Evolutionary conservation across 140 eudicot species (phyloP).

Genomic region (Bidens hawaiensis): DNA sequence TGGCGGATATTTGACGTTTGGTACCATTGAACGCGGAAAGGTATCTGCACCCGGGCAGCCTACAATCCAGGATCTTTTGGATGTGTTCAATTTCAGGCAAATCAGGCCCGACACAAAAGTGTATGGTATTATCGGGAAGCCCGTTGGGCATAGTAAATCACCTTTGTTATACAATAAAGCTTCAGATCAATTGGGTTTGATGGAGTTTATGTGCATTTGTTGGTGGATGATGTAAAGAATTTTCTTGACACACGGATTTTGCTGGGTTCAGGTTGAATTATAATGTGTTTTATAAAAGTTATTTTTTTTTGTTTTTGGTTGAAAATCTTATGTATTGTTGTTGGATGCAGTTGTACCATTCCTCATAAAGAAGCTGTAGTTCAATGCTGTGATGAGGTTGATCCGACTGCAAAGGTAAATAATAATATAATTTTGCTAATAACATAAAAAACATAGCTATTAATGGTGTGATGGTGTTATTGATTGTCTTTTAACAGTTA

Average conservation of each 20-base stretch:
- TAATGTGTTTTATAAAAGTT: not conserved
- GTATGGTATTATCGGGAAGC: slow-evolving; percentile 90
- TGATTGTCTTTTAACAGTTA: slow-evolving; percentile 43
- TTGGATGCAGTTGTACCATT: slow-evolving; percentile 73
- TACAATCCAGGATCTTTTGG: slow-evolving; percentile 64
- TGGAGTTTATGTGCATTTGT: slow-evolving; percentile 76
- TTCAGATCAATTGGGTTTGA: slow-evolving; percentile 67
- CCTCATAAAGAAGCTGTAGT: slow-evolving; percentile 83
- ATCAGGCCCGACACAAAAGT: slow-evolving; percentile 76
- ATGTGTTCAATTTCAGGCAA: slow-evolving; percentile 71
- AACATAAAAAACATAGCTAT: not conserved
- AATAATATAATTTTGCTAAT: not conserved
- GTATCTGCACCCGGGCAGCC: slow-evolving; percentile 98
- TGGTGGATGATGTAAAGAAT: slow-evolving; percentile 69
- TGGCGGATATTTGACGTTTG: slow-evolving; percentile 93
- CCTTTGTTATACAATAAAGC: slow-evolving; percentile 74
- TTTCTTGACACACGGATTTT: slow-evolving; percentile 71
- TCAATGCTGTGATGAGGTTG: slow-evolving; percentile 72
- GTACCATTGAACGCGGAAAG: slow-evolving; percentile 63
- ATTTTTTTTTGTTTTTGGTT: no score
- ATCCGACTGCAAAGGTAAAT: slow-evolving; percentile 80
- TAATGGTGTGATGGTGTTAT: not conserved
- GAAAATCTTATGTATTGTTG: not conserved
- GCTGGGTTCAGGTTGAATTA: slow-evolving; percentile 57
- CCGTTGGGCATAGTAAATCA: slow-evolving; percentile 93